phyloP scores from a whole-genome alignment of 768 basidiomycete species.

The Lentinus brumalis region DNA sequence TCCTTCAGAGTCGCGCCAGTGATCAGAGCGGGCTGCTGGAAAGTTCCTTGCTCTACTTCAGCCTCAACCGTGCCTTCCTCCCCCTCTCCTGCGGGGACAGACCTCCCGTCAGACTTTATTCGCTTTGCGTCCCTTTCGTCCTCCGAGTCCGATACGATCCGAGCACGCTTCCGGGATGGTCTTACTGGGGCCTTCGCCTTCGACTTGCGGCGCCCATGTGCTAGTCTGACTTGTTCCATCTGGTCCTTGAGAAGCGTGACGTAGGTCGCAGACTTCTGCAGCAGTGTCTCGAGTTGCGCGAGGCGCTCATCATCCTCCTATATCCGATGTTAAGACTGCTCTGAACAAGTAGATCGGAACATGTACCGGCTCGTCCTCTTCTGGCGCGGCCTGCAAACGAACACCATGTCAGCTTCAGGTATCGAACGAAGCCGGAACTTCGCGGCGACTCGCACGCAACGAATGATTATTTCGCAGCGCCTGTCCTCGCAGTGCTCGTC shows the following conservation, averaged over 20 bases:
- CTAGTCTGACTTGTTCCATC: slow-evolving; percentile 55
- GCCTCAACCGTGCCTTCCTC: neutral
- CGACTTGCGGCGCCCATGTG: slow-evolving; percentile 15
- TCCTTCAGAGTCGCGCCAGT: slow-evolving; percentile 86
- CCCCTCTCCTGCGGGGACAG: neutral
- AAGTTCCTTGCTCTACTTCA: slow-evolving; percentile 26
- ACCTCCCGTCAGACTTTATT: slow-evolving; percentile 13
- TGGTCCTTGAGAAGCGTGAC: slow-evolving; percentile 68
- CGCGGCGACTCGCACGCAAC: no score
- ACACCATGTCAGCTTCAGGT: no score
- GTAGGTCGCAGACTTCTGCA: slow-evolving; percentile 78
- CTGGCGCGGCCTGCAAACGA: neutral
- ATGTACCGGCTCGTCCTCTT: neutral
- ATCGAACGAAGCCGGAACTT: neutral
- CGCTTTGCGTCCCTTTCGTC: slow-evolving; percentile 26
- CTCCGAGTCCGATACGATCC: slow-evolving; percentile 19
- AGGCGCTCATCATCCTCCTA: slow-evolving; percentile 17
- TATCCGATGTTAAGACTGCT: neutral
- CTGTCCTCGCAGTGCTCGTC: no score
- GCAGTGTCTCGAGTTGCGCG: slow-evolving; percentile 58
- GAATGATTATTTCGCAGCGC: no score
- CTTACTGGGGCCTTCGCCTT: slow-evolving; percentile 12
- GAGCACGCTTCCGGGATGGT: slow-evolving; percentile 14
- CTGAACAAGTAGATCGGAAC: neutral
- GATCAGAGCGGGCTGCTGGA: slow-evolving; percentile 75